Evolutionary conservation across 2,329 filamentous ascomycete species (phyloP).

Genomic region (Fusarium drepaniforme): DNA sequence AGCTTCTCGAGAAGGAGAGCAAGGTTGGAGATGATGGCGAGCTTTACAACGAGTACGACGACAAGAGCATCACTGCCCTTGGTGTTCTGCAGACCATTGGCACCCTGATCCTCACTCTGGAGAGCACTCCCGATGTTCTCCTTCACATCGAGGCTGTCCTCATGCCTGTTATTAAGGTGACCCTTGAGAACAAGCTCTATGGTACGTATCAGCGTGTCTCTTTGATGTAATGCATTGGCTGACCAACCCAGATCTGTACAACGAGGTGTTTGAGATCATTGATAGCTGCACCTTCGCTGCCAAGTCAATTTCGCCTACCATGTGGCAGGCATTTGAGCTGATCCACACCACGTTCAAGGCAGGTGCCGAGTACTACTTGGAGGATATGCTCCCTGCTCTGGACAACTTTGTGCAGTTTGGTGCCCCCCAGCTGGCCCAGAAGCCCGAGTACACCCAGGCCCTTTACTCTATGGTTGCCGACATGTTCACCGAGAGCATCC

Average conservation of each 20-base stretch:
- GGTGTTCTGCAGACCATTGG: slow-evolving; percentile 98
- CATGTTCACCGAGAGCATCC: slow-evolving; percentile 93
- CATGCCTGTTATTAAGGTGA: slow-evolving; percentile 97
- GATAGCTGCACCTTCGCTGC: slow-evolving; percentile 99
- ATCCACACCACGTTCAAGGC: slow-evolving; percentile 98
- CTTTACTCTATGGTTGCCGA: slow-evolving; percentile 94
- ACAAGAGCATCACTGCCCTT: slow-evolving; percentile 98
- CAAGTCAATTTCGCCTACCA: slow-evolving; percentile 93
- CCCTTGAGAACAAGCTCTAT: slow-evolving; percentile 97
- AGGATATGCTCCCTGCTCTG: slow-evolving; percentile 97
- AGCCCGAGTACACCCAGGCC: slow-evolving; percentile 87
- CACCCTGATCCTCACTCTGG: slow-evolving; percentile 94
- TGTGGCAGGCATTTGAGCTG: slow-evolving; percentile 99
- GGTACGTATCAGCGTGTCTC: slow-evolving; percentile 62
- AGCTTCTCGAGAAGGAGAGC: slow-evolving; percentile 89
- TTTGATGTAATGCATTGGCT: slow-evolving; percentile 27
- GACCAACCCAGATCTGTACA: slow-evolving; percentile 81
- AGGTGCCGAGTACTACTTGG: slow-evolving; percentile 95
- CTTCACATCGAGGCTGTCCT: slow-evolving; percentile 94
- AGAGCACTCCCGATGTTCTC: slow-evolving; percentile 96
- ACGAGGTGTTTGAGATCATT: slow-evolving; percentile 98
- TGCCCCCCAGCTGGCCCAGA: slow-evolving; percentile 81
- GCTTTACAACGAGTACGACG: slow-evolving; percentile 91
- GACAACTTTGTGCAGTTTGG: slow-evolving; percentile 99
- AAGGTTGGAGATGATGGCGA: slow-evolving; percentile 82